These are phyloP conservation scores for Endogone sp. DNA, from an alignment of 192 early-diverging fungal genomes.

Conservation along the genomic window DNA sequence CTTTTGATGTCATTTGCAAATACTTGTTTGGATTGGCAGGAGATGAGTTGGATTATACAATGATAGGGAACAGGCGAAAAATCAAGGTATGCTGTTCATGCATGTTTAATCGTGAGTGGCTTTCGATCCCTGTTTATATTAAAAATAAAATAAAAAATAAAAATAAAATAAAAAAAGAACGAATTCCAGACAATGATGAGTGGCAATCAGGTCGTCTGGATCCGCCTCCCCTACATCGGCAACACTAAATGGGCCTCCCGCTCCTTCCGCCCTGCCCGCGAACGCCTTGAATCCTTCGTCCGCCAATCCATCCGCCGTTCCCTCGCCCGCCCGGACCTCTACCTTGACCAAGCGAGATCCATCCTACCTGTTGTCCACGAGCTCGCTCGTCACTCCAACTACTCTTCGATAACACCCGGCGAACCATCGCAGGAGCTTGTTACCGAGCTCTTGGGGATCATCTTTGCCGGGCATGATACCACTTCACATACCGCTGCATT, in stretches of 20 bases:
- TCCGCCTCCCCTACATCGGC: slow-evolving; percentile 24
- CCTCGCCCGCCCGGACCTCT: background rate
- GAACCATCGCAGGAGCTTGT: slow-evolving; percentile 26
- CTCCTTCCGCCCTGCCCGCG: slow-evolving; percentile 16
- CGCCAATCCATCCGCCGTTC: slow-evolving; percentile 7
- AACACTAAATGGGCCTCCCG: slow-evolving; percentile 27
- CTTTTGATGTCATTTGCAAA: slow-evolving; percentile 34
- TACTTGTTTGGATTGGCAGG: slow-evolving; percentile 26
- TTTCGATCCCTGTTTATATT: slow-evolving; percentile 13
- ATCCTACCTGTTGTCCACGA: background rate
- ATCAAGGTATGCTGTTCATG: slow-evolving; percentile 18
- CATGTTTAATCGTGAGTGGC: slow-evolving; percentile 1
- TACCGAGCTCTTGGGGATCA: slow-evolving; percentile 42
- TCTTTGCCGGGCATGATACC: slow-evolving; percentile 56
- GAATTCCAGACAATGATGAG: background rate
- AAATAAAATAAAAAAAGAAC: background rate
- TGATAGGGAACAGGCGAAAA: slow-evolving; percentile 20
- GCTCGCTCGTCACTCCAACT: slow-evolving; percentile 15
- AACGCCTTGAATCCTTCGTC: slow-evolving; percentile 24
- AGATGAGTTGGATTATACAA: slow-evolving; percentile 14
- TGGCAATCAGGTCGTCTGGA: background rate
- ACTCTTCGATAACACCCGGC: slow-evolving; percentile 15
- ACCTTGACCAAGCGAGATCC: slow-evolving; percentile 4
- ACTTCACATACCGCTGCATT: slow-evolving; percentile 44
- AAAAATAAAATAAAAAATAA: background rate